A percentile compares a stretch with the other conserved stretches of the same genome.
These are phyloP conservation scores for Colletotrichum endophyticum DNA, from an alignment of 2,329 filamentous ascomycete species.

Conservation along the genomic window DNA sequence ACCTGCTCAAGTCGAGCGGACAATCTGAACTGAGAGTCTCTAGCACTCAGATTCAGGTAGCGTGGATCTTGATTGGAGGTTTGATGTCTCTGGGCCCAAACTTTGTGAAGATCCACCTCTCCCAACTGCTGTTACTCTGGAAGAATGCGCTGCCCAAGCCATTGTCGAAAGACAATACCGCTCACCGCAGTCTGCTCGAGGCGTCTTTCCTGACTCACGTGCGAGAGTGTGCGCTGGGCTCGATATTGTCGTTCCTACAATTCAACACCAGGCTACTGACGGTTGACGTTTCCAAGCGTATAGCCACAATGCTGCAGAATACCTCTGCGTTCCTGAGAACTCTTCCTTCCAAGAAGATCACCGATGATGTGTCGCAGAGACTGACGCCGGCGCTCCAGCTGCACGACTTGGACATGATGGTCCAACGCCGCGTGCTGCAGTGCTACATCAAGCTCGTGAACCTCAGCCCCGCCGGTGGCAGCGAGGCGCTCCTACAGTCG, in stretches of 20 bases:
- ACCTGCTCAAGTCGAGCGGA: conserved; percentile 88
- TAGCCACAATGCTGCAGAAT: conserved; percentile 94
- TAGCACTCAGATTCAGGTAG: conserved; percentile 94
- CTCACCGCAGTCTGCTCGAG: conserved; percentile 83
- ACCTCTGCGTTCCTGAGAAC: conserved; percentile 89
- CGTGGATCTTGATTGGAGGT: conserved; percentile 96
- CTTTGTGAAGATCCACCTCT: conserved; percentile 98
- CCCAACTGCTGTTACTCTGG: conserved; percentile 92
- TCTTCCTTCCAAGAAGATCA: conserved; percentile 81
- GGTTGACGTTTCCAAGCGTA: conserved; percentile 89
- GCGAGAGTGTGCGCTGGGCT: conserved; percentile 90
- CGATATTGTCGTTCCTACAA: conserved; percentile 88
- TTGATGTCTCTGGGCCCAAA: conserved; percentile 96
- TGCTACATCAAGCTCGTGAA: conserved; percentile 93
- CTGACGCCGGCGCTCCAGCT: conserved; percentile 86
- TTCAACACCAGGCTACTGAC: conserved; percentile 93
- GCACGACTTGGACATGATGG: conserved; percentile 90
- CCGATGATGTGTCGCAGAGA: conserved; percentile 84
- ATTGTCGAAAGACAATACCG: conserved; percentile 88
- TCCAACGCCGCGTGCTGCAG: conserved; percentile 88
- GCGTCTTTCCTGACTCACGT: conserved; percentile 94
- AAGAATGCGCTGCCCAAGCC: conserved; percentile 97
- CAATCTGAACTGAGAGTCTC: conserved; percentile 90
- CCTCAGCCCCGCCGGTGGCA: conserved; percentile 82
- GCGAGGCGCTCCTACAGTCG: conserved; percentile 86